Percentiles rank a stretch among this genome's conserved stretches.
These are phyloP conservation scores for Coemansia nantahalensis DNA, from an alignment of 192 early-diverging fungal genomes.

Conservation along the genomic window DNA sequence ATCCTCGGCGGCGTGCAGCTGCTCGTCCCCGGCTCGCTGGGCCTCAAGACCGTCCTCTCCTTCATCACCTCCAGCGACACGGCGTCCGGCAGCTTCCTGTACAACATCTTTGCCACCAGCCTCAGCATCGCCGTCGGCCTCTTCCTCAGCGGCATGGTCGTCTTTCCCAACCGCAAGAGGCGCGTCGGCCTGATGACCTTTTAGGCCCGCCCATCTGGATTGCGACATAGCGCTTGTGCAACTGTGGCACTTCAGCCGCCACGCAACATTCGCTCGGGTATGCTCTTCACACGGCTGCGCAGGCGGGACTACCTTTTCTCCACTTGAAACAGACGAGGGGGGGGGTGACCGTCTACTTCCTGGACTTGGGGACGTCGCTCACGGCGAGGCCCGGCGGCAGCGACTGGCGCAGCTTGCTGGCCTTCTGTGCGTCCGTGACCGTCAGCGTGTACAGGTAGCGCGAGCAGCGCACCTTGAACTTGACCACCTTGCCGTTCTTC, in stretches of 20 bases:
- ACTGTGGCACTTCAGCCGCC: too few species aligned
- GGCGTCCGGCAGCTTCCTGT: conserved; percentile 54
- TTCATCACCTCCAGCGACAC: conserved; percentile 59
- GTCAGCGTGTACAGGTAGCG: conserved; percentile 98
- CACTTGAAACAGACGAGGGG: neutral
- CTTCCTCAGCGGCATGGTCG: conserved; percentile 65
- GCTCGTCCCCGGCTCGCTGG: conserved; percentile 81
- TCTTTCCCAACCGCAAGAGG: conserved; percentile 57
- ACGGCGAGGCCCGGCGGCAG: conserved; percentile 71
- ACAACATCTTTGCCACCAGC: conserved; percentile 61
- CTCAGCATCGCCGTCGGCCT: conserved; percentile 68
- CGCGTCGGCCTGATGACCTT: conserved; percentile 53
- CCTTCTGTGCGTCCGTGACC: conserved; percentile 92
- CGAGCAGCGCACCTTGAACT: conserved; percentile 99
- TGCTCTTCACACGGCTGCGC: neutral
- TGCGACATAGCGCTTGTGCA: too few species aligned
- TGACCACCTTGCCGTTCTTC: conserved; percentile 87
- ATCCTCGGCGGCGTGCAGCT: conserved; percentile 78
- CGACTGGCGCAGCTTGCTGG: conserved; percentile 92
- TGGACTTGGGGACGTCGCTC: conserved; percentile 15
- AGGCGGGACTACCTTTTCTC: too few species aligned
- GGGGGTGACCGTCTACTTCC: conserved; percentile 5
- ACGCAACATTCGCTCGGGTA: too few species aligned
- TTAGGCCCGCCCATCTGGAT: conserved; percentile 19
- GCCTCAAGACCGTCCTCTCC: conserved; percentile 61